These are phyloP conservation scores for Chaetomiaceae sp. DNA, from an alignment of 2,329 filamentous ascomycete genomes.

Conservation along the genomic window DNA sequence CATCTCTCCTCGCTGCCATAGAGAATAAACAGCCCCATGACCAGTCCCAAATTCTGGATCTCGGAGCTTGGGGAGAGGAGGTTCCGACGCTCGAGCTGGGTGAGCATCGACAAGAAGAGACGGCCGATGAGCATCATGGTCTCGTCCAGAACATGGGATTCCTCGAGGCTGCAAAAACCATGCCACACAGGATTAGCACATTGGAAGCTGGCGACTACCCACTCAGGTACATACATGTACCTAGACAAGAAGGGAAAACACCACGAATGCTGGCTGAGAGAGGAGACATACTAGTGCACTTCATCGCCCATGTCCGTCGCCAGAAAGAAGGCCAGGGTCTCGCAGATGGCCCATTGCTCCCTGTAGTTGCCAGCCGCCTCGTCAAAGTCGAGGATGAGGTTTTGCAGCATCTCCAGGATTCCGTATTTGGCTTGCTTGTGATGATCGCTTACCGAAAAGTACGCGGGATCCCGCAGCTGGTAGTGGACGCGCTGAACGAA, in stretches of 20 bases:
- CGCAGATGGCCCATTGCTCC: conserved; percentile 38
- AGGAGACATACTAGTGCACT: no score
- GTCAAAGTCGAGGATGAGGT: conserved; percentile 35
- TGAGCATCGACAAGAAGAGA: conserved; percentile 38
- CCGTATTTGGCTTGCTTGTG: conserved; percentile 38
- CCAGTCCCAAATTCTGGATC: conserved; percentile 33
- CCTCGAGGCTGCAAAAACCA: conserved; percentile 30
- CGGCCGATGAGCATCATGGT: conserved; percentile 27
- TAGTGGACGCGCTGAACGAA: conserved; percentile 20
- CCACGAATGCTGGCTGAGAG: no score
- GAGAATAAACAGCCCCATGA: conserved; percentile 36
- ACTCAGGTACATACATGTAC: no score
- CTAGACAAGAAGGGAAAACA: no score
- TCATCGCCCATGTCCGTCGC: no score
- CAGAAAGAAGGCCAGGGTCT: conserved; percentile 33
- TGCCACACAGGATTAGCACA: background rate
- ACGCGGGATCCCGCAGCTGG: conserved; percentile 14
- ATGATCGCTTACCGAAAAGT: conserved; percentile 41
- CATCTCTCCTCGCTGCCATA: no score
- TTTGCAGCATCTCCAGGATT: conserved; percentile 39
- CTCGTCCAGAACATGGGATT: conserved; percentile 24
- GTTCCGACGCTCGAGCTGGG: conserved; percentile 31
- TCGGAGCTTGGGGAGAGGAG: conserved; percentile 33
- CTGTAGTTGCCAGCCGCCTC: conserved; percentile 30
- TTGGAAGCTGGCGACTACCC: no score